phyloP scores from a whole-genome alignment of 805 yeast species.

The Allodekkera sacchari region DNA sequence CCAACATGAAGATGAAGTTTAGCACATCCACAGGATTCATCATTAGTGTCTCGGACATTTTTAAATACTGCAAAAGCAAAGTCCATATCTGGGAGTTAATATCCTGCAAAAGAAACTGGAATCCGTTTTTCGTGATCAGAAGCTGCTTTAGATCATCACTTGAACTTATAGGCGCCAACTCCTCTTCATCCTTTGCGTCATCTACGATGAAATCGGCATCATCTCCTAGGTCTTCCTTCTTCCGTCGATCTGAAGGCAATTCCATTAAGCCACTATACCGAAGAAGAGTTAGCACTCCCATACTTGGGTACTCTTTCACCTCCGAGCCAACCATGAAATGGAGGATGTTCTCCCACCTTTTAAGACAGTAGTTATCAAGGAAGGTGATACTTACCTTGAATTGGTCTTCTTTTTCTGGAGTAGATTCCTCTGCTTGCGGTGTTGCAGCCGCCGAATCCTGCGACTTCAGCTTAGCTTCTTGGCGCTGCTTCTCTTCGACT shows the following conservation, averaged over 20 bases:
- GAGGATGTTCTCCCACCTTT: slow-evolving; percentile 89
- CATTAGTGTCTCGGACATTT: slow-evolving; percentile 71
- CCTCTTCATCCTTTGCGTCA: slow-evolving; percentile 11
- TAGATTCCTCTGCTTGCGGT: not conserved
- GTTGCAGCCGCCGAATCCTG: slow-evolving; percentile 4
- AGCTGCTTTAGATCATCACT: slow-evolving; percentile 26
- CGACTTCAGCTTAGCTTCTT: slow-evolving; percentile 6
- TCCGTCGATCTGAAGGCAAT: slow-evolving; percentile 31
- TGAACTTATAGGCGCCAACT: slow-evolving; percentile 11
- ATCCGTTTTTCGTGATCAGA: slow-evolving; percentile 82
- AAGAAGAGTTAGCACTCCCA: slow-evolving; percentile 71
- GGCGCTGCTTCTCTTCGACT: slow-evolving; percentile 27
- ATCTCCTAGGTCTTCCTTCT: slow-evolving; percentile 14
- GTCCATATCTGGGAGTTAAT: slow-evolving; percentile 95
- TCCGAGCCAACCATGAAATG: slow-evolving; percentile 98
- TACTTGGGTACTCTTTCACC: slow-evolving; percentile 56
- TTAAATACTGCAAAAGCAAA: slow-evolving; percentile 73
- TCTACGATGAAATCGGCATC: slow-evolving; percentile 15
- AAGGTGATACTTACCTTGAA: slow-evolving; percentile 54
- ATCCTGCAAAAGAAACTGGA: slow-evolving; percentile 89
- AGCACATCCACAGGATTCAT: slow-evolving; percentile 96
- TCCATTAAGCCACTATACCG: slow-evolving; percentile 86
- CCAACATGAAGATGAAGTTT: slow-evolving; percentile 87
- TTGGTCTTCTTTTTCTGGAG: slow-evolving; percentile 30
- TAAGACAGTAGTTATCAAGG: slow-evolving; percentile 72